phyloP scores from a whole-genome alignment of 169 alveolate genomes.

The Plasmodium yoelii region DNA sequence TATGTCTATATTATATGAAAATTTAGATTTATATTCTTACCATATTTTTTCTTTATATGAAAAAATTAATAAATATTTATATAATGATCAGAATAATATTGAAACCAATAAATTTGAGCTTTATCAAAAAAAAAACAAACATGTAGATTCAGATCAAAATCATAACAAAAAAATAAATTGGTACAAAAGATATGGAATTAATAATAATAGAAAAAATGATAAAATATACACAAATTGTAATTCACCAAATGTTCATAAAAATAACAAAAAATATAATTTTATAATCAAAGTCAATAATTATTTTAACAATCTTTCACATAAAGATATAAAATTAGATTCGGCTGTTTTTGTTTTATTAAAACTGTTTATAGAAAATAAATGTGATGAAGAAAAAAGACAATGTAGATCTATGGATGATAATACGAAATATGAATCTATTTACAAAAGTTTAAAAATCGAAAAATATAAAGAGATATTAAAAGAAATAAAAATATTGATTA shows the following conservation, averaged over 20 bases:
- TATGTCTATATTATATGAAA: slow-evolving; percentile 34
- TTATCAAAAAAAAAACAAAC: not conserved
- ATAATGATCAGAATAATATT: not conserved
- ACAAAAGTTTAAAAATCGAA: slow-evolving; percentile 5
- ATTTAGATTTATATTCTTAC: slow-evolving; percentile 35
- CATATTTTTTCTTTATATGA: slow-evolving; percentile 41
- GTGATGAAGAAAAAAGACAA: not conserved
- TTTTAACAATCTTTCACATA: not conserved
- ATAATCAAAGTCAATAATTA: not conserved
- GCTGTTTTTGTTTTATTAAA: slow-evolving; percentile 32
- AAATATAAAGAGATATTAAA: slow-evolving; percentile 43
- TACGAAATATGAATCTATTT: not conserved
- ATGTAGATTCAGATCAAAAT: not conserved
- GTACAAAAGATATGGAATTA: no score
- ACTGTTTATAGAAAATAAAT: slow-evolving; percentile 6
- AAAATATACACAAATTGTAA: not conserved
- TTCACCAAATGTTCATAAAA: not conserved
- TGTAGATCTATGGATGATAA: not conserved
- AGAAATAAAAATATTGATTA: slow-evolving; percentile 47
- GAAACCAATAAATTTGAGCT: not conserved
- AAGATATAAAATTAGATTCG: slow-evolving; percentile 8
- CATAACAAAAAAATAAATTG: not conserved
- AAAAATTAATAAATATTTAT: slow-evolving; percentile 5
- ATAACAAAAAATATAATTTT: not conserved
- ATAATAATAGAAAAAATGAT: not conserved